phyloP scores from a whole-genome alignment of 2,329 filamentous ascomycete species.

The Fusarium coffeatum region DNA sequence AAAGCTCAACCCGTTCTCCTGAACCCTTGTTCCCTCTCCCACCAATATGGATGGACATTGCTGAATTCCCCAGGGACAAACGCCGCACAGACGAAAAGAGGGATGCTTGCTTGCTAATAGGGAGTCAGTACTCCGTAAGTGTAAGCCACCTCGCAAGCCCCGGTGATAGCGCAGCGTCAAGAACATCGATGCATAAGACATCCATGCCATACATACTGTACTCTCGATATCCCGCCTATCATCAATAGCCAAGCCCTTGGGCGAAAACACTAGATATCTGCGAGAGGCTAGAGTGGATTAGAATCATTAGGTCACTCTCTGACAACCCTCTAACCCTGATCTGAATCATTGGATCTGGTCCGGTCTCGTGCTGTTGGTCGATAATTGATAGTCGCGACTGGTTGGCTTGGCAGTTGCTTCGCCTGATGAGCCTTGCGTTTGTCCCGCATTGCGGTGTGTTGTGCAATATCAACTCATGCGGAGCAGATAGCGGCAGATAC shows the following conservation, averaged over 20 bases:
- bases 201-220: background rate
- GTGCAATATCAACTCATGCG: constrained; percentile 28
- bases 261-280: constrained; percentile 12
- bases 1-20: constrained; percentile 1
- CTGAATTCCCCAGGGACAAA: constrained; percentile 6
- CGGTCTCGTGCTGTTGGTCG: constrained; percentile 18
- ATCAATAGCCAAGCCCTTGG: background rate
- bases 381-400: constrained; percentile 30
- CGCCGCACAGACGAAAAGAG: constrained; percentile 1
- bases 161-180: constrained; percentile 8
- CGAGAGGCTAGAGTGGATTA: constrained; percentile 12
- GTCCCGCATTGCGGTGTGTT: constrained; percentile 25
- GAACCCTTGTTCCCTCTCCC: constrained; percentile 13
- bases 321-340: background rate
- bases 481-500: constrained; percentile 22
- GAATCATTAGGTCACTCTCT: constrained; percentile 1
- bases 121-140: background rate
- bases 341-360: constrained; percentile 23
- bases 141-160: constrained; percentile 32
- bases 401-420: constrained; percentile 24
- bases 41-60: constrained; percentile 21
- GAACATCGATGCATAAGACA: background rate
- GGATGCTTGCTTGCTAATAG: background rate
- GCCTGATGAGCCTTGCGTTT: constrained; percentile 18
- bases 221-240: background rate